Evolutionary conservation across 164 flowering plant species (phyloP), one percentile per base, ranked within the genome.

Genomic region (Magnolia sinica): DNA sequence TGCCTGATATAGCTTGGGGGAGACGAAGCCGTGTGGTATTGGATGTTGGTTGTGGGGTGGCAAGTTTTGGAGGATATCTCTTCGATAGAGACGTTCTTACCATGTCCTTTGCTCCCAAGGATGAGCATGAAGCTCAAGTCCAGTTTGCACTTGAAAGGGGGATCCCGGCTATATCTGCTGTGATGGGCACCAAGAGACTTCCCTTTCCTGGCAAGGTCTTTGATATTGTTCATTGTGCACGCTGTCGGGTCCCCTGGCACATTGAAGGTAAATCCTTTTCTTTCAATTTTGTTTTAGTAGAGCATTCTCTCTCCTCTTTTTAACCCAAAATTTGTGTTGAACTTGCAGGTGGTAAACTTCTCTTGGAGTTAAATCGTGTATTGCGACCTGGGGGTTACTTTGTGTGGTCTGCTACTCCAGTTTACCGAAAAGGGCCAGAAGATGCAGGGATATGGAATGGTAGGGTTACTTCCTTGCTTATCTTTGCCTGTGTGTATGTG

Each of bases 31-130:
- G 99, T 77, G 95, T 93, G 19, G 79, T 96, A 74, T 83, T 96
- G 85, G 98, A 96, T 85, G 97, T 96, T 81, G 99, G 99, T 66
- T 96, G 99, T 86, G 99, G 99, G 29, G 99, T 96, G 73, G 99
- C 99, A 61, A 96, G 99, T 86, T 93, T 96, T 85, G 99, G 99
- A 29, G 99, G 99, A 23, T 96, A 76, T 85, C 96, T 96, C 76
- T 96, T 94, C 85, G 99, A 96, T 20, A 91, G 88, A 83, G 91
- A 90, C 79, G 98, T 88, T 23, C 87, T 96, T 24, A 77, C 98
- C 8, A 96, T 96, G 98, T 96, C 99, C 31, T 86, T 96, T 75
- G 99, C 99, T 68, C 99, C 99, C 68, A 96, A 96, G 87, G 99
- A 96, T 81, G 98, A 94, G 76, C 99, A 96, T 84, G 98, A 94